Percentiles rank a stretch among this genome's conserved stretches.
These are phyloP conservation scores for Cladosporium sp. DNA, from an alignment of 2,329 filamentous ascomycete species.

Conservation along the genomic window DNA sequence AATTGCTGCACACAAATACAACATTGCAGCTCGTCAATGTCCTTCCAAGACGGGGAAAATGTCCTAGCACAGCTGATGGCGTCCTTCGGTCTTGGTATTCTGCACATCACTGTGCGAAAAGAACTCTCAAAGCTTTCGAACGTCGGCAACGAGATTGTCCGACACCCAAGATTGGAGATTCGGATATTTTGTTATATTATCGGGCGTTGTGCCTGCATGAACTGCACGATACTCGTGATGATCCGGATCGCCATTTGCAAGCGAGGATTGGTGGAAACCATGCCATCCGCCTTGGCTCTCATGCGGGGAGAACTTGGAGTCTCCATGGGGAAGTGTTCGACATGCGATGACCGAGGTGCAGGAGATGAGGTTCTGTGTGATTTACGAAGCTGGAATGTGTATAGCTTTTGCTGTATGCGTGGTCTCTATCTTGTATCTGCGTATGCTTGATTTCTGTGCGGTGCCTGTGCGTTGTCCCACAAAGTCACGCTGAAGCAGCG, in stretches of 20 bases:
- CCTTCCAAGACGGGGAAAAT: slow-evolving; percentile 4
- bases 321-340: slow-evolving; percentile 7
- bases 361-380: neutral
- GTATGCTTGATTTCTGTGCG: neutral
- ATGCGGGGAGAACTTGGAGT: slow-evolving; percentile 7
- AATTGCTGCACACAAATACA: neutral
- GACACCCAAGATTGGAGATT: neutral
- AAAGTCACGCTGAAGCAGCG: too few species aligned
- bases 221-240: neutral
- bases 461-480: too few species aligned
- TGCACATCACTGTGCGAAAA: neutral
- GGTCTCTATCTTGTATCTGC: neutral
- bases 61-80: neutral
- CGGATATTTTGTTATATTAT: neutral
- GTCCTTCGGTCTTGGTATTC: neutral
- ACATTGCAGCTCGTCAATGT: neutral
- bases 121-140: neutral
- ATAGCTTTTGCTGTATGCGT: neutral
- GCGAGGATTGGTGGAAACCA: slow-evolving; percentile 9
- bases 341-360: neutral
- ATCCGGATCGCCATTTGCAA: neutral
- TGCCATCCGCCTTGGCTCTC: slow-evolving; percentile 1
- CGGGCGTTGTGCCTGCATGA: slow-evolving; percentile 8
- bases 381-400: neutral
- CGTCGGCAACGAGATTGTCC: neutral